Conservation (phyloP, 73 alveolate species). For the Tetrahymena borealis region DNA sequence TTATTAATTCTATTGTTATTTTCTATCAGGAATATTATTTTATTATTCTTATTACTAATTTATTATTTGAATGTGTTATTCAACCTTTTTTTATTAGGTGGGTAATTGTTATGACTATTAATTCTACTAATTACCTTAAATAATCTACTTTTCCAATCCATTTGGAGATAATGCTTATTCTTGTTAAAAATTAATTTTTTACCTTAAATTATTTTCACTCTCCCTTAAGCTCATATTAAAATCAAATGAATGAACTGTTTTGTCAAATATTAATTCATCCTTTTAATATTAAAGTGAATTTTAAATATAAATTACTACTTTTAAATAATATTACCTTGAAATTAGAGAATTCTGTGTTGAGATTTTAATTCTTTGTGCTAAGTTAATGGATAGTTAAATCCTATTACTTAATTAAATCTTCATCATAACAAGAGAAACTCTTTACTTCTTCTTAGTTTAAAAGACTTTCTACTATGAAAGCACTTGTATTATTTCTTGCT, state of each 20-base stretch:
- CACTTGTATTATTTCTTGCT: not conserved
- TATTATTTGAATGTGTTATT: not conserved
- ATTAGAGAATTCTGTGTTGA: not conserved
- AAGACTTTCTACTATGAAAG: not conserved
- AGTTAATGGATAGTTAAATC: not conserved
- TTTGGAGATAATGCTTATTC: not conserved
- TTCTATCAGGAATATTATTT: too few species aligned
- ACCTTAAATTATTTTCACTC: not conserved
- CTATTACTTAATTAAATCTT: not conserved
- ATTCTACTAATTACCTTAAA: too few species aligned
- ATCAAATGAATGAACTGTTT: not conserved
- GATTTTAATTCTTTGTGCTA: not conserved
- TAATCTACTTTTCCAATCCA: not conserved
- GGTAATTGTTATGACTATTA: not conserved
- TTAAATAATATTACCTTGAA: not conserved
- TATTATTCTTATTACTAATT: not conserved
- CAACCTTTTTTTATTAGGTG: not conserved
- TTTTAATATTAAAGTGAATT: not conserved
- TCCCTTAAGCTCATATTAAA: not conserved
- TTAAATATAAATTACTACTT: not conserved
- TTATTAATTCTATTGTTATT: too few species aligned
- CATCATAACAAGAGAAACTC: not conserved
- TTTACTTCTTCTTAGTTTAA: not conserved
- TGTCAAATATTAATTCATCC: not conserved
- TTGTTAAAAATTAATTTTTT: not conserved